These are phyloP conservation scores for Coniochaeta sp. DNA, from an alignment of 2,329 filamentous ascomycete species.

Conservation along the genomic window DNA sequence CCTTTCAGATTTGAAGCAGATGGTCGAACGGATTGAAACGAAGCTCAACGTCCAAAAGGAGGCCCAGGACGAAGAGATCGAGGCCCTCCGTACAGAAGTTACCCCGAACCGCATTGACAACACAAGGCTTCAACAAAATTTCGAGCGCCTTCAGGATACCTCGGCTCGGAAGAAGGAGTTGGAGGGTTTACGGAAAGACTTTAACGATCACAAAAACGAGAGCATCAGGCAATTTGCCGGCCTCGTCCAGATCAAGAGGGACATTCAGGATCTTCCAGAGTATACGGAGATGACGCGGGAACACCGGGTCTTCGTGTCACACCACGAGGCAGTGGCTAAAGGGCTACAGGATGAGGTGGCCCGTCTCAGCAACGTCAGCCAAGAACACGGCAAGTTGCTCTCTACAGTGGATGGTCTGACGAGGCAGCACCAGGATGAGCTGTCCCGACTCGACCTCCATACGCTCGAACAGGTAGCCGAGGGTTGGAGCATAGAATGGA, in stretches of 20 bases:
- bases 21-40: neutral
- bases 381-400: neutral
- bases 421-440: neutral
- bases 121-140: neutral
- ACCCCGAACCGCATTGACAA: neutral
- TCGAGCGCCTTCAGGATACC: neutral
- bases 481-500: neutral
- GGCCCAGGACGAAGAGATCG: neutral
- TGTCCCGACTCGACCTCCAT: neutral
- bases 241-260: neutral
- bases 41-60: neutral
- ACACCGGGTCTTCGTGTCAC: neutral
- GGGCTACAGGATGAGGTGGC: neutral
- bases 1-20: too few relatives aligned
- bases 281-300: neutral
- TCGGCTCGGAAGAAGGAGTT: neutral
- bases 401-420: neutral
- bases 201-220: neutral
- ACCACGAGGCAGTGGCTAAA: neutral
- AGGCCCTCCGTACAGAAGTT: neutral
- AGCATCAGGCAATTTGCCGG: neutral
- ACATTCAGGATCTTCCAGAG: neutral
- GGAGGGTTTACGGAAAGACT: neutral
- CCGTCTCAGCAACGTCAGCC: neutral
- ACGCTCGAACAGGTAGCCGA: conserved; percentile 1